Base-by-base conservation (phyloP, 192 early-diverging fungal species). In the Powellomyces hirtus region DNA sequence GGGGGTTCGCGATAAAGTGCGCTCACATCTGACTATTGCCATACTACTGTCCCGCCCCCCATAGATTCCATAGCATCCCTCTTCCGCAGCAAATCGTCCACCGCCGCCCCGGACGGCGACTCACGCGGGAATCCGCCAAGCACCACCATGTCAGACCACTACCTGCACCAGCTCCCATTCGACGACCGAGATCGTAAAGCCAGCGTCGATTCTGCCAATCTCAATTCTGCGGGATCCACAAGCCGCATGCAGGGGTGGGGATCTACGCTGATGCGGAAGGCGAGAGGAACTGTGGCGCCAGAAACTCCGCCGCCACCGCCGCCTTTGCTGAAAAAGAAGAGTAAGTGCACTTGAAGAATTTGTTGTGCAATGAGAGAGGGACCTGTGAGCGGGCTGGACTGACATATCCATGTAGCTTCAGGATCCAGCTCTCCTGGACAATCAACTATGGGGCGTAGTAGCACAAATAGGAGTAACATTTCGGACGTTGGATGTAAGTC, bases 51-150 rank as follows among this genome's bases (percentile, higher is more conserved):
- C 62, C 24, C 16, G 16, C 45, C 18, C 52, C 31, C 20, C 20
- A 7, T 35, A 65, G 63, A 65, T 24, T 65, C 63, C 4, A 26
- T 65, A 18, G 63, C 63, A 35, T 65, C 63, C 5, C 49, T 65
- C 27, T 65, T 65, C 24, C 63, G 63, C 26, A 29, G 53, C 29
- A 56, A 49, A 49, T 18, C 46, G 26, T 6, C 46, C n/a, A n/a
- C n/a, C n/a, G n/a, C n/a, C n/a, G n/a, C n/a, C n/a, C 40, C 40
- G 10, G 40, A 42, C 40, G 40, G 40, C n/a, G n/a, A n/a, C n/a
- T n/a, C n/a, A n/a, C n/a, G n/a, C n/a, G n/a, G n/a, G n/a, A n/a
- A n/a, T n/a, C n/a, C n/a, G n/a, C n/a, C n/a, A n/a, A n/a, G n/a
- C 40, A 13, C 40, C n/a, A 42, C 40, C 40, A n/a, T n/a, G 11